Conservation (phyloP, 495 filamentous ascomycete species). For the Trichoderma reesei region DNA sequence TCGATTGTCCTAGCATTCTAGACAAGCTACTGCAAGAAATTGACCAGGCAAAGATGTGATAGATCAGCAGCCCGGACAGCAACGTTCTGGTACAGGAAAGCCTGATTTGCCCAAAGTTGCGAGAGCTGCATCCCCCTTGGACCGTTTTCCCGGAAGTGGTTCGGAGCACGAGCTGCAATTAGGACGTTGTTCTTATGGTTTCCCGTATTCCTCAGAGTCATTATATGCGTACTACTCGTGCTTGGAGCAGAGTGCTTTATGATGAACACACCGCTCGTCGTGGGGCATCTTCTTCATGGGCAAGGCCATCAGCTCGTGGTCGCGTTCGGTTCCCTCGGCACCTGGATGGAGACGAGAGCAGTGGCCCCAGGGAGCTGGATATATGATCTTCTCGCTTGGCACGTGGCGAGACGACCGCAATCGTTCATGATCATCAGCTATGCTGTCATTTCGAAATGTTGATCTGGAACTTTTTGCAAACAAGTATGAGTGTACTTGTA, state of each 20-base stretch:
- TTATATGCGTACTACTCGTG: too few species aligned
- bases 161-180: not conserved
- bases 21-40: conserved; percentile 8
- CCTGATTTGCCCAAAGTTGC: not conserved
- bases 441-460: not conserved
- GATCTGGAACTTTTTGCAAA: not conserved
- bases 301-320: not conserved
- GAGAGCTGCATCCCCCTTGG: not conserved
- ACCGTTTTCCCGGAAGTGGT: not conserved
- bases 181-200: too few species aligned
- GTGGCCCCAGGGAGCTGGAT: not conserved
- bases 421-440: not conserved
- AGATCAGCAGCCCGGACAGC: not conserved
- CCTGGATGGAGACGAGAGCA: not conserved
- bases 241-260: not conserved
- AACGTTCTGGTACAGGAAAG: not conserved
- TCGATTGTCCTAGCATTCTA: not conserved
- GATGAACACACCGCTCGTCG: not conserved
- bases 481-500: not conserved
- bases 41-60: not conserved
- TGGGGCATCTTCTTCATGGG: not conserved
- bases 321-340: not conserved
- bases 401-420: not conserved
- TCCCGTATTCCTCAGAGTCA: too few species aligned
- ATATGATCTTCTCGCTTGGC: not conserved